Percentiles rank a stretch among this genome's conserved stretches.
Conservation (phyloP, 805 yeast species). For the Citeromyces nyonsensis region DNA sequence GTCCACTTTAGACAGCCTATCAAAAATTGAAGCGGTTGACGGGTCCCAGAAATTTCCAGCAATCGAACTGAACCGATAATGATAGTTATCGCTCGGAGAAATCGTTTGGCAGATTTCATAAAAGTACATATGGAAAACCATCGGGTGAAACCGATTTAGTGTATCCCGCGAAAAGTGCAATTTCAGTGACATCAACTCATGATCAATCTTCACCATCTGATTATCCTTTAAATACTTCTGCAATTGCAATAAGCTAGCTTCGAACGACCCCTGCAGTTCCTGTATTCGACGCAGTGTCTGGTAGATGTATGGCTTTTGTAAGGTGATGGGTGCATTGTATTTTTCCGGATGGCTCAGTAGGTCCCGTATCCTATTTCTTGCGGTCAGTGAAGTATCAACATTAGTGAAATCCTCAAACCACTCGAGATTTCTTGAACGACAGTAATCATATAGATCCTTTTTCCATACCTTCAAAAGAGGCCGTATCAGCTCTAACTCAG, state of each 20-base stretch:
- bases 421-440: conserved; percentile 18
- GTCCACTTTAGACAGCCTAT: no score
- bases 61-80: conserved; percentile 7
- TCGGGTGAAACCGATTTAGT: conserved; percentile 6
- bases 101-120: conserved; percentile 8
- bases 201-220: conserved; percentile 1
- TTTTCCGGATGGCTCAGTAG: conserved; percentile 5
- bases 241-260: conserved; percentile 7
- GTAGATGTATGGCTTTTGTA: conserved; percentile 4
- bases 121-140: conserved; percentile 12
- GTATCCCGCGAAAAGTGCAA: conserved; percentile 7
- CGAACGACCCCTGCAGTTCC: conserved; percentile 6
- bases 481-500: conserved; percentile 17
- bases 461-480: conserved; percentile 40
- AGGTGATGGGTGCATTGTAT: conserved; percentile 6
- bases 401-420: conserved; percentile 73
- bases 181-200: conserved; percentile 3
- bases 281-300: conserved; percentile 5
- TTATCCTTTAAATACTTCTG: conserved; percentile 5
- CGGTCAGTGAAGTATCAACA: conserved; percentile 31
- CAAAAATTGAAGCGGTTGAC: no score
- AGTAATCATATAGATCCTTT: conserved; percentile 25
- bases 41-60: no score
- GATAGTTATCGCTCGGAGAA: conserved; percentile 9
- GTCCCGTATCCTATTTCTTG: conserved; percentile 39